phyloP scores from a whole-genome alignment of 2,329 filamentous ascomycete genomes.

The Hypoxylon sp. region DNA sequence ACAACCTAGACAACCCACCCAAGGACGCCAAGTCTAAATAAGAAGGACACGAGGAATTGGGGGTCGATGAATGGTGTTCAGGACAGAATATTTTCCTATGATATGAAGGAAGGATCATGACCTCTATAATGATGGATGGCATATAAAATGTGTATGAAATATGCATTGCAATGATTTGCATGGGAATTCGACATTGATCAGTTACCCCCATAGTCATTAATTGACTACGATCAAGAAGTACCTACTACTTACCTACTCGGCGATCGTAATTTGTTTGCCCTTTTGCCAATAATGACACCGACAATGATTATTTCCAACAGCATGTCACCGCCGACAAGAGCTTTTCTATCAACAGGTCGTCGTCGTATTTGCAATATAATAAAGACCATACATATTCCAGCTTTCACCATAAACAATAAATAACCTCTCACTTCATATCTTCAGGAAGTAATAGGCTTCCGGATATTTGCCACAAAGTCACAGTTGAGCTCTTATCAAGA shows the following conservation, averaged over 20 bases:
- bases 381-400: neutral
- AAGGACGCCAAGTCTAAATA: slow-evolving; percentile 66
- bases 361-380: neutral
- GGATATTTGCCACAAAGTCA: no score
- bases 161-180: slow-evolving; percentile 17
- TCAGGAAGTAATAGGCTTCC: neutral
- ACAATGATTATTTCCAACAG: neutral
- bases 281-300: neutral
- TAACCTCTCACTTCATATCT: neutral
- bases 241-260: neutral
- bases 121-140: slow-evolving; percentile 1
- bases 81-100: neutral
- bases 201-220: slow-evolving; percentile 20
- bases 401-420: neutral
- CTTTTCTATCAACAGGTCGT: neutral
- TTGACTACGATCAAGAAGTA: slow-evolving; percentile 27
- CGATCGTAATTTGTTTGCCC: neutral
- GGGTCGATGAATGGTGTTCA: neutral
- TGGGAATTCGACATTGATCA: slow-evolving; percentile 6
- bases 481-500: no score
- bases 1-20: slow-evolving; percentile 69
- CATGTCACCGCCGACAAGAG: neutral
- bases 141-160: neutral
- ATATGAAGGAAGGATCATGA: neutral
- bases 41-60: neutral